These are phyloP conservation scores for Stephania cephalantha DNA, from an alignment of 164 flowering plant species.

Conservation along the genomic window DNA sequence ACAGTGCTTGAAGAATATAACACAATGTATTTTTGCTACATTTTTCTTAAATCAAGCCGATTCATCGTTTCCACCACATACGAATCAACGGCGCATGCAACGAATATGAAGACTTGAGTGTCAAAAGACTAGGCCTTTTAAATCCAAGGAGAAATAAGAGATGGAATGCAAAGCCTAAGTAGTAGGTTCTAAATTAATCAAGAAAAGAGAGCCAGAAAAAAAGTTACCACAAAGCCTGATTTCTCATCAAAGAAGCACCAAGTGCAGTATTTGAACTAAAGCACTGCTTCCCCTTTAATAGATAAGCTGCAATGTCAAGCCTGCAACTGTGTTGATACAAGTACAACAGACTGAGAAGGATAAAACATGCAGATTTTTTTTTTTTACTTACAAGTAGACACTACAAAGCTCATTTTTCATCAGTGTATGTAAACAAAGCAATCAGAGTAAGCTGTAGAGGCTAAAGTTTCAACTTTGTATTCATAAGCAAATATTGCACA, in stretches of 20 bases:
- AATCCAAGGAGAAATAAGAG: too few species aligned
- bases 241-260: background rate
- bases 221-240: background rate
- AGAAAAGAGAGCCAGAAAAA: background rate
- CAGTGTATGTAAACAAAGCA: too few species aligned
- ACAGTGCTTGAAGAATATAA: background rate
- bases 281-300: background rate
- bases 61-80: background rate
- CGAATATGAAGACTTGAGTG: background rate
- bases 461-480: background rate
- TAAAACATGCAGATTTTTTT: too few species aligned
- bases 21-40: background rate
- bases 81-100: background rate
- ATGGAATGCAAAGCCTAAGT: background rate
- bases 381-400: too few species aligned
- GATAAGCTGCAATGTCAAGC: background rate
- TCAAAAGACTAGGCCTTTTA: background rate
- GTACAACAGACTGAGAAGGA: background rate
- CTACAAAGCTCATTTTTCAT: too few species aligned
- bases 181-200: background rate
- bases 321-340: background rate
- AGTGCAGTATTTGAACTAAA: background rate
- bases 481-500: background rate
- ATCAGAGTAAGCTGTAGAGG: background rate
- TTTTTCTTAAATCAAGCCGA: background rate